Evolutionary conservation across 345 rosid genomes (phyloP), one percentile per base, ranked within the genome.

Genomic region (Clausena lansium): DNA sequence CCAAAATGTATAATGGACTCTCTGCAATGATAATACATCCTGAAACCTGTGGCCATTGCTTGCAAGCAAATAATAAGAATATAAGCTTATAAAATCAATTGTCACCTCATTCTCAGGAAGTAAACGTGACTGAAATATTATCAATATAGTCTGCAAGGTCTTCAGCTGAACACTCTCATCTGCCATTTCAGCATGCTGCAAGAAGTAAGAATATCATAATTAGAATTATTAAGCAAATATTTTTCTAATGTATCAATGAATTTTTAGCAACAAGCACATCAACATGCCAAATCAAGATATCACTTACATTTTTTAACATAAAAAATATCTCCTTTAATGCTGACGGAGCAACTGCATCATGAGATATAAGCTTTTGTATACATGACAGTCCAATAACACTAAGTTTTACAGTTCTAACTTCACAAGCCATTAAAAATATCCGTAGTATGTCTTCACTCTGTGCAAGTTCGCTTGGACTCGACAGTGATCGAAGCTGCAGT

Each of bases 321-420:
- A 87, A 84, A 76, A 94, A 97, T 62, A 96, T 94, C 86, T 92
- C 97, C 68, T 85, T 88, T 14, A 94, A 80, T 64, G 94, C 91
- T 9, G 97, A 89, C n/a, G 94, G 95, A 47, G 91, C 90, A 82
- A 94, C 97, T 5, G 98, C 97, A 77, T 91, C 98, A 76, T 96
- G 98, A 77, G 99, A 91, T 81, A 96, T 91, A 79, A 96, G 99
- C 84, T 94, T 96, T 76, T 96, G 99, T 47, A 96, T 87, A 80
- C 97, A 93, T 0, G 99, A 91, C 70, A 96, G 97, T 76, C 99
- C 99, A 70, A 96, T 88, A 54, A 96, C 95, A 80, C 98, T 93
- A 79, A 96, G 91, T 83, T 92, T 96, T 36, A 89, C 90, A 22
- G 88, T 89, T 85, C 87, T 90, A 80, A 91, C 97, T 84, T 95